Evolutionary conservation across 345 rosid species (phyloP), one percentile per base, ranked within the genome.

Genomic region (Hypericum androsaemum): DNA sequence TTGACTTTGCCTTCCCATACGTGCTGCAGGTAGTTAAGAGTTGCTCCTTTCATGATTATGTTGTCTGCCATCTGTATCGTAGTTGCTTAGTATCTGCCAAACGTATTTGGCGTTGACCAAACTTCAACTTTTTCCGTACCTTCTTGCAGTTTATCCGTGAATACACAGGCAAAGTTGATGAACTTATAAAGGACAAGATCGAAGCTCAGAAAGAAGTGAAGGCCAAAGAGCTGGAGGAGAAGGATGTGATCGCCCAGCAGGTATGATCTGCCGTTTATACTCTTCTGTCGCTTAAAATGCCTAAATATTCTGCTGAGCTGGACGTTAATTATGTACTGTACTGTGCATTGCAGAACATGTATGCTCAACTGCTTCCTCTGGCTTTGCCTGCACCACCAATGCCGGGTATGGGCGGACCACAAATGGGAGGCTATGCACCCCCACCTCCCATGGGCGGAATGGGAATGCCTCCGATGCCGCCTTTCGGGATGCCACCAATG

Each of bases 1-100:
- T 82, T 16, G 98, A 87, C 69, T 84, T 87, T 58, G 83, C 87
- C 59, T 87, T 82, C 81, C 96, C 98, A 10, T 90, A 82, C 50
- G 12, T 52, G 37, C 40, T 67, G 22, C 63, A 67, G 66, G 63
- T 61, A 37, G 44, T 41, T 41, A 51, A 7, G 38, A 37, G 13
- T 37, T 22, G 10, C 1, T 40, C 50, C 35, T 22, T 8, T n/a
- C 10, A 12, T 54, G 10, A 37, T 35, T 42, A 3, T 40, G 10
- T 6, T 40, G 3, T 13, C 1, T 4, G 7, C 35, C 36, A 16
- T 47, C 7, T 49, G 74, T 49, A 53, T 22, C 2, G 32, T 22
- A 4, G 32, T 22, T 22, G 32, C 32, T 22, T 22, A 22, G 4
- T 22, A 22, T 4, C 32, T 22, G 32, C 32, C 32, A 22, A 22